Base-by-base conservation (phyloP, 2,329 filamentous ascomycete species). In the Cladosporium sp. region DNA sequence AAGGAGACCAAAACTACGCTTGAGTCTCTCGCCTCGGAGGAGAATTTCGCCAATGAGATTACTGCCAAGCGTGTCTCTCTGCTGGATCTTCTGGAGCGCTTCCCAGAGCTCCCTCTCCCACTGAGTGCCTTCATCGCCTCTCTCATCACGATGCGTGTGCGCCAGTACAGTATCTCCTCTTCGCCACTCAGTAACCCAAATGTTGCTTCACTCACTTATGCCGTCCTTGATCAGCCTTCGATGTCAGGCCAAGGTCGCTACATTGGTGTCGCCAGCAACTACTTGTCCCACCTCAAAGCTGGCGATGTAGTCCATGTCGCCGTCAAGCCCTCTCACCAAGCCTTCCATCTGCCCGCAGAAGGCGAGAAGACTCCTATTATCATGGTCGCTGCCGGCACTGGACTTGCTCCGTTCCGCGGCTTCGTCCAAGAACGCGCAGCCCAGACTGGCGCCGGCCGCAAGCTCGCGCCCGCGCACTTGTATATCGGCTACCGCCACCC, bases 321-420 rank as follows among this genome's bases (percentile, higher is more conserved):
- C 8, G 72, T 79, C 4, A 70, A 74, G n/a, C 66, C 70, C 0
- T 76, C 72, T 3, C 71, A 76, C 54, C 68, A 73, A 42, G 70
- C 72, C 11, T 80, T 79, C 70, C 76, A 77, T 47, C 68, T 78
- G 0, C 77, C 77, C 5, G 70, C 73, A 45, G 73, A 76, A 60
- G 63, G 68, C 1, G 73, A 75, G 59, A 72, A 71, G 6, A 66
- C 65, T 3, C 77, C 77, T 0, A 67, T 79, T 40, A 73, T 78
- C 60, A 75, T 77, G 62, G 66, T 68, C 40, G 59, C 60, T 19
- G 67, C 67, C 12, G 93, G 93, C 63, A 97, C 93, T 0, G 93
- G 93, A 70, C 87, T 97, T n/a, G 93, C 93, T 1, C 93, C 93
- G 15, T 97, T 97, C 89, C 90, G 93, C 63, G 93, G 93, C 61